Conservation (phyloP, 495 filamentous ascomycete species). For the Penicillium cataractarum region DNA sequence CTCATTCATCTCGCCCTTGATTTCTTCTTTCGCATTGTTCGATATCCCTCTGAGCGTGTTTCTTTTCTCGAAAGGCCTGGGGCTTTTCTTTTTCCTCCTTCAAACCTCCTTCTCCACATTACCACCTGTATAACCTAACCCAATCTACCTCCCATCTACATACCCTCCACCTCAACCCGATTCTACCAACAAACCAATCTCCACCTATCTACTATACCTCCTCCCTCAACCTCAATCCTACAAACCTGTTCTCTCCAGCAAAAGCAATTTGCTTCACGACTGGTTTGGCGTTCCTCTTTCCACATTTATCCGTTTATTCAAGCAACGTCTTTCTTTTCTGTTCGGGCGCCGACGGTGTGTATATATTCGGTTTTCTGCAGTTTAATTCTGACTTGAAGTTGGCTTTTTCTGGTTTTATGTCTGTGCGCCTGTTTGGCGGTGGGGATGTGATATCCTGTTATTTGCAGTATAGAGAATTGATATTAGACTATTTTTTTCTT, state of each 20-base stretch:
- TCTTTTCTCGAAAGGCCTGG: constrained; percentile 29
- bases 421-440: background rate
- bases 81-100: constrained; percentile 23
- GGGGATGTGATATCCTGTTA: background rate
- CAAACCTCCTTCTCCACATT: background rate
- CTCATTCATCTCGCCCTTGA: constrained; percentile 9
- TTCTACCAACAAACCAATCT: background rate
- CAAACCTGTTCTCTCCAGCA: background rate
- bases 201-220: background rate
- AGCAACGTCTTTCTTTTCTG: background rate
- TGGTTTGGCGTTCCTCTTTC: background rate
- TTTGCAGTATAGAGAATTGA: constrained; percentile 5
- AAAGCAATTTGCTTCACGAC: background rate
- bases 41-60: constrained; percentile 39
- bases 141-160: background rate
- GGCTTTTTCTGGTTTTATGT: background rate
- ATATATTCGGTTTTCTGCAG: background rate
- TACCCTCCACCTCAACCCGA: background rate
- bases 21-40: constrained; percentile 22
- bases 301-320: background rate
- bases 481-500: background rate
- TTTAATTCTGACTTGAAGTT: background rate
- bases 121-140: constrained; percentile 5
- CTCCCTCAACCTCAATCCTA: background rate
- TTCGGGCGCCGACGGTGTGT: background rate